These are phyloP conservation scores for Trypanosoma avium DNA, from an alignment of 208 protist genomes.

Conservation along the genomic window DNA sequence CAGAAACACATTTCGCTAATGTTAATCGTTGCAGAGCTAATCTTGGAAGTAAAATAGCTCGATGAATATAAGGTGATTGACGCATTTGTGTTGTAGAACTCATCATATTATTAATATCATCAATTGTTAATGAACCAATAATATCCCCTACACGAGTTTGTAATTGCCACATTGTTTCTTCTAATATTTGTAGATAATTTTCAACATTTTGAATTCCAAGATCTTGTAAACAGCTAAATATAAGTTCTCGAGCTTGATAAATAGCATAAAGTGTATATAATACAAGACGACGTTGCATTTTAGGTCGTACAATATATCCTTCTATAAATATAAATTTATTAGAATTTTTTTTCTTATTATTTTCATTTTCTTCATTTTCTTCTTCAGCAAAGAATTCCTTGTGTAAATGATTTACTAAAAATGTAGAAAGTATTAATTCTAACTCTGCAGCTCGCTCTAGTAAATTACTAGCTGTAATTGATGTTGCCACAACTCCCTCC, in stretches of 20 bases:
- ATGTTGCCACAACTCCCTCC: constrained; percentile 61
- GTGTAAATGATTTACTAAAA: constrained; percentile 34
- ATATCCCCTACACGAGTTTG: constrained; percentile 46
- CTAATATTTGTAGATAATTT: constrained; percentile 73
- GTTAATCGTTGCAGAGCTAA: constrained; percentile 43
- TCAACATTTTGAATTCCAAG: constrained; percentile 69
- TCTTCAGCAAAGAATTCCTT: constrained; percentile 16
- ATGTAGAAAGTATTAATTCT: constrained; percentile 63
- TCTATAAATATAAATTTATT: neutral
- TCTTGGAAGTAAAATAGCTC: constrained; percentile 28
- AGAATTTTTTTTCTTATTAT: neutral
- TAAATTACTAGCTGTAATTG: constrained; percentile 55
- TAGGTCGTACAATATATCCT: constrained; percentile 9
- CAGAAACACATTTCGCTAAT: constrained; percentile 49
- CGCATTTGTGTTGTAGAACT: constrained; percentile 26
- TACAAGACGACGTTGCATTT: constrained; percentile 30
- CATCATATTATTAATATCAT: constrained; percentile 30
- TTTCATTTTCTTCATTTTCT: constrained; percentile 14
- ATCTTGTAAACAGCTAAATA: constrained; percentile 61
- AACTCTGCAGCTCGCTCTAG: constrained; percentile 80
- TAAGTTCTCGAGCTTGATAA: constrained; percentile 62
- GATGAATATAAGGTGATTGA: constrained; percentile 25
- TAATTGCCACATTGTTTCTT: constrained; percentile 83
- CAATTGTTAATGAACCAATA: constrained; percentile 29
- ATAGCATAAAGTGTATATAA: constrained; percentile 52